Evolutionary conservation across 129 eudicot species (phyloP), one percentile per base, ranked within the genome.

Genomic region (Artemisia argyi): DNA sequence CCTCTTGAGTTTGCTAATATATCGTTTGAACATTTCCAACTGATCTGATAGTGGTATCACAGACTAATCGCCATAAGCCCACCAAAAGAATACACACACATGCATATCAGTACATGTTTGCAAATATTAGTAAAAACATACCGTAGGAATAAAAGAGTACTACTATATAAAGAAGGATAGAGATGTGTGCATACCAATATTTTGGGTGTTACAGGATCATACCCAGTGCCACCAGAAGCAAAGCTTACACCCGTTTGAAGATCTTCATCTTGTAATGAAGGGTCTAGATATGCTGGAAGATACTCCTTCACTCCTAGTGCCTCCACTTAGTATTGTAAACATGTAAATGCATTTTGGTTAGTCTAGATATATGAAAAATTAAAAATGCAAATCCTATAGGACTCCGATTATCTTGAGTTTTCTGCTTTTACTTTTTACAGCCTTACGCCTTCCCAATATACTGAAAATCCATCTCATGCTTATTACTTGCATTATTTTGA

Each of bases 231-330:
- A 18, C 89, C 91, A 11, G 96, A 50, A 32, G 68, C 68, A 63
- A 63, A 63, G n/a, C 68, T 63, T 0, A 63, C 68, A 9, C 68
- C 68, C 11, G 89, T 86, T 60, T 42, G 62, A 44, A 89, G 89
- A 66, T 89, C 96, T 48, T 82, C 44, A 26, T 68, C 60, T 42
- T 19, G 18, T 14, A 89, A 26, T 51, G 61, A 57, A 50, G 87
- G 91, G 60, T 89, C 91, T 35, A 86, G 79, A 58, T 86, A 89
- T 7, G 91, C 81, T 6, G 91, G 96, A 46, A 89, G 52, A 18
- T 78, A 71, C 50, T 72, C 81, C 58, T 89, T 89, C 4, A 89
- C 80, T 39, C 96, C 91, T 61, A 89, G 16, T 59, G 60, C 87
- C 63, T 86, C 85, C 12, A 59, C 96, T 89, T 83, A 19, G 54